Base-by-base conservation (phyloP, 1,284 basidiomycete species). In the Ganoderma multipileum region DNA sequence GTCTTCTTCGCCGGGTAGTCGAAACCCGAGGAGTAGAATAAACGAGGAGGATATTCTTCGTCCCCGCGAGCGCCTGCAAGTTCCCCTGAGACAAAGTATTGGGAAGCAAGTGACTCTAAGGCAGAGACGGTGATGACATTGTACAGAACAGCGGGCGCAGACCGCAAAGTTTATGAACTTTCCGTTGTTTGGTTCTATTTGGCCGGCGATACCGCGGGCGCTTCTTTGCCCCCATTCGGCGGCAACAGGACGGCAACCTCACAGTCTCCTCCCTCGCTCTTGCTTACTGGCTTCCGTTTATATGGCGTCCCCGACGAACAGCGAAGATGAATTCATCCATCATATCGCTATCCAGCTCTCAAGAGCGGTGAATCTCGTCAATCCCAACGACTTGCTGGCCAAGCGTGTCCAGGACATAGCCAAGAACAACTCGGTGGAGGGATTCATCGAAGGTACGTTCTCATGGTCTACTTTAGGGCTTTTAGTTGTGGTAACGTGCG, bases 321-420 rank as follows among this genome's bases (percentile, higher is more conserved):
- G 67, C 16, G 67, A 72, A 12, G 85, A 90, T 66, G 84, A 86
- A 20, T 95, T 94, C 77, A 87, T 85, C 42, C 94, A 95, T 77
- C 88, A 91, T 68, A 81, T 95, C 42, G 94, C 94, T 26, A 92
- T 95, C 71, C 89, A 93, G 81, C 86, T 96, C 36, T 95, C 94
- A 3, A 83, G 95, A 39, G 88, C 89, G 11, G 84, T 96, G 75
- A 95, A 95, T 79, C 84, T 86, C 12, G 79, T 95, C 68, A 94
- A 94, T 75, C 93, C 93, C 0, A 96, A 96, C 77, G 93, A 95
- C 74, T 81, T 93, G 1, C 86, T 97, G 30, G 94, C 94, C 1
- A 85, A 87, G 69, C 84, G 92, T 68, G 92, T 96, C 54, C 90
- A 91, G 61, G 91, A 93, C 72, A 92, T 96, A 64, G 94, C 93